Conservation (phyloP, 306 rosid genomes). For the Vigna nakashimae region DNA sequence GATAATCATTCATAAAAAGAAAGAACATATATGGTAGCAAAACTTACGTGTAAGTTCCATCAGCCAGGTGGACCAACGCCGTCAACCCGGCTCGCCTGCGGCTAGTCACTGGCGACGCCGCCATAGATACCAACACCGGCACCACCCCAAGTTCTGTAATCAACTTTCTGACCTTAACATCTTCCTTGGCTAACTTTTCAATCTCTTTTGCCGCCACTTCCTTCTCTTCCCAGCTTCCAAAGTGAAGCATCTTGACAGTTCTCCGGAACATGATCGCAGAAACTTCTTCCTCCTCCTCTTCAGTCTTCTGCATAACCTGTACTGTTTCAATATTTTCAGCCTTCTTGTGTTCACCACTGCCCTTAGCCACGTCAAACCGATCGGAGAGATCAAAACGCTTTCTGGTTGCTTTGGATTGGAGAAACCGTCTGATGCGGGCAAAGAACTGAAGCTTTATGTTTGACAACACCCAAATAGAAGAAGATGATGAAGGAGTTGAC, state of each 20-base stretch:
- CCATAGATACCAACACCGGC: constrained; percentile 84
- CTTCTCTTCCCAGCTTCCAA: constrained; percentile 88
- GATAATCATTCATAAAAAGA: not conserved
- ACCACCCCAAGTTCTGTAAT: constrained; percentile 85
- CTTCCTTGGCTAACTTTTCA: constrained; percentile 67
- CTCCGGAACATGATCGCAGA: constrained; percentile 54
- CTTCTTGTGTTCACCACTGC: constrained; percentile 27
- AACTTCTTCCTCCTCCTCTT: constrained; percentile 46
- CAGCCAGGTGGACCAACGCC: constrained; percentile 73
- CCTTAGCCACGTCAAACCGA: constrained; percentile 33
- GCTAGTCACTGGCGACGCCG: constrained; percentile 51
- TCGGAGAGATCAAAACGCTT: constrained; percentile 54
- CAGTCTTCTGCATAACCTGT: constrained; percentile 45
- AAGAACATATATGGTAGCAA: not conserved
- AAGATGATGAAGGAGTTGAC: constrained; percentile 47
- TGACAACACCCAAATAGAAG: constrained; percentile 69
- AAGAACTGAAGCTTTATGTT: constrained; percentile 75
- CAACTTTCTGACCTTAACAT: constrained; percentile 66
- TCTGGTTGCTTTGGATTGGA: constrained; percentile 64
- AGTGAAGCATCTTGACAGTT: constrained; percentile 92
- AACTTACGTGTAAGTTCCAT: constrained; percentile 83
- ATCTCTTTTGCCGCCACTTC: constrained; percentile 77
- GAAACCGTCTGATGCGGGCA: constrained; percentile 68
- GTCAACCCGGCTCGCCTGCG: constrained; percentile 58
- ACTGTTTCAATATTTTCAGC: constrained; percentile 34